Conservation (phyloP, 1,284 basidiomycete species). For the Leccinum subrobustum region DNA sequence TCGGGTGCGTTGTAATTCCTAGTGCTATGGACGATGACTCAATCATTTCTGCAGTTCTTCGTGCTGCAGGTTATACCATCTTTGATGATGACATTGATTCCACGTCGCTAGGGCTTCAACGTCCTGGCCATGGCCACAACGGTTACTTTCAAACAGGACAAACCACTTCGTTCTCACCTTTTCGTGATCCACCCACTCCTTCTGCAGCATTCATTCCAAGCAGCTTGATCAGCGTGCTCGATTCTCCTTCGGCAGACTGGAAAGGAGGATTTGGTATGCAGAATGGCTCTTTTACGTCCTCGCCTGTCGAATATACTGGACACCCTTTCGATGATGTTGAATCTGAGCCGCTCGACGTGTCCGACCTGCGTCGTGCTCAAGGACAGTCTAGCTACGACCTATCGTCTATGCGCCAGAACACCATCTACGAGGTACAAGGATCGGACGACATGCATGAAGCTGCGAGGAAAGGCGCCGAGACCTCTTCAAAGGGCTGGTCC, state of each 20-base stretch:
- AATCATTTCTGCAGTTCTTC: conserved; percentile 28
- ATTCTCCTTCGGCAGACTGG: conserved; percentile 37
- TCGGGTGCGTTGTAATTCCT: conserved; percentile 40
- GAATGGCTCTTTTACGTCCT: conserved; percentile 31
- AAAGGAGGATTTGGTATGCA: conserved; percentile 26
- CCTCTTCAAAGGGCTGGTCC: conserved; percentile 50
- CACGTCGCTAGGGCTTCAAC: conserved; percentile 14
- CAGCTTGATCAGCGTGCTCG: conserved; percentile 57
- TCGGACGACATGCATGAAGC: conserved; percentile 13
- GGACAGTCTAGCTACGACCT: conserved; percentile 37
- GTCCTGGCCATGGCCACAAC: conserved; percentile 13
- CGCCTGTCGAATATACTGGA: conserved; percentile 36
- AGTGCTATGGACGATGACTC: conserved; percentile 12
- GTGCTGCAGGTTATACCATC: conserved; percentile 39
- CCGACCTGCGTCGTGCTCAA: conserved; percentile 42
- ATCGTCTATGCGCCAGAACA: conserved; percentile 36
- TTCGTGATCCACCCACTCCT: conserved; percentile 44
- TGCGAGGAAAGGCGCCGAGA: conserved; percentile 14
- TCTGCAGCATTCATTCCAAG: conserved; percentile 56
- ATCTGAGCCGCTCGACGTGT: conserved; percentile 37
- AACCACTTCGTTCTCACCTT: conserved; percentile 48
- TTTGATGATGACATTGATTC: conserved; percentile 42
- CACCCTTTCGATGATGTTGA: conserved; percentile 20
- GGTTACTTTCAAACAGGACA: conserved; percentile 27
- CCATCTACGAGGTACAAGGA: conserved; percentile 38